Base-by-base conservation (phyloP, 768 basidiomycete genomes). In the Russula vinacea region DNA sequence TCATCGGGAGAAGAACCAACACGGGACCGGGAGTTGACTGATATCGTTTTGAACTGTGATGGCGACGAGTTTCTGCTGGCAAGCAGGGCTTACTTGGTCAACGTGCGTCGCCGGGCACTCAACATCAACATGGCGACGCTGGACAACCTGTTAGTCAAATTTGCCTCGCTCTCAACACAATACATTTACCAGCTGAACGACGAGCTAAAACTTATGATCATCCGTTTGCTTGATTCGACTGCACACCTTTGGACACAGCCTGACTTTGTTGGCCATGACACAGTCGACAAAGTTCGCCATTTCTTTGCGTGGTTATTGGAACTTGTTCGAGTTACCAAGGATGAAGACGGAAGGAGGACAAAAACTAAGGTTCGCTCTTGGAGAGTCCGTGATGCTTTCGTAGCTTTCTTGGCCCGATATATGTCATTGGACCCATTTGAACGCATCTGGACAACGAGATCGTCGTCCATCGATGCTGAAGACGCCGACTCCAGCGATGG, bases 151-250 rank as follows among this genome's bases (percentile, higher is more conserved):
- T 71, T 92, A 19, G 76, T 80, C 3, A 76, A 80, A 62, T 71
- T 94, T 24, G 83, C 75, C 2, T 74, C 77, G 2, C 76, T 90
- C 51, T 77, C 89, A 22, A 68, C 62, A 24, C 70, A 76, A 42
- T 89, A 93, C 73, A 74, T 78, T 9, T 84, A 83, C 70, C 76
- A 81, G 3, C 74, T 80, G 57, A 84, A 80, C 64, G 83, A 84
- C 57, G 75, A 73, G 5, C 74, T 86, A 37, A 82, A 85, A 14
- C 71, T 82, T 16, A 70, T 89, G 50, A 76, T 79, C 6, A 74
- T 90, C n/a, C 78, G 81, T 22, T 79, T 92, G 52, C 74, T 97
- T 24, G 80, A 82, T 50, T 82, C 84, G 8, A 89, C 92, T 0
- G 70, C 85, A 60, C 75, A 81, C 61, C 69, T 85, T 3, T 97